Evolutionary conservation across 164 flowering plant genomes (phyloP), one percentile per base, ranked within the genome.

Genomic region (Dillenia suffruticosa): DNA sequence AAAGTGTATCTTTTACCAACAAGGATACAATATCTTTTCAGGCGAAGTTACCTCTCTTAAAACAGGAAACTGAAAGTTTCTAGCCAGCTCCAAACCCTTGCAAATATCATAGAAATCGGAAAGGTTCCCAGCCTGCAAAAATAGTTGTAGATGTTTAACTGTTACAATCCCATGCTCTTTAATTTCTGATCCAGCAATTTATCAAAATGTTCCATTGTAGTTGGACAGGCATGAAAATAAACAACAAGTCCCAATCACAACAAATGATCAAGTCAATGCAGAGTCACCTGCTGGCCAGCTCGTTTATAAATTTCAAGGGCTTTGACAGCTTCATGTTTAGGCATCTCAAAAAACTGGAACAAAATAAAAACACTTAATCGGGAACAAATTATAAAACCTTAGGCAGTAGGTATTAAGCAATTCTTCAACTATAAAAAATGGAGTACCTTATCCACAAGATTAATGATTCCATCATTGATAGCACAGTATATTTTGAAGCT

Each of bases 341-440:
- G 97, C 99, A 92, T 95, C 85, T 95, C 97, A 76, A 95, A 95
- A 70, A 95, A 92, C 99, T 95, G 83, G 77, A 78, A 70, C 6
- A 54, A 63, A 66, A 70, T 44, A 43, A 57, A 57, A 70, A 57
- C 1, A 61, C 44, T 26, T 14, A 12, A 16, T 26, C n/a, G 12
- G 9, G 46, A 60, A 53, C 58, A 17, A 49, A 61, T 54, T 48
- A 16, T 51, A 53, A 55, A 64, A 50, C 17, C 8, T 12, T 10
- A 19, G 11, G 49, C 22, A 53, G 19, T 24, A 50, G 11, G 12
- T 54, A 46, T 3, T 10, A 17, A n/a, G n/a, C n/a, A 54, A 40
- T 12, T 32, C 14, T 19, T 24, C 46, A 47, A 45, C 52, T 19
- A 58, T 44, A 15, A 43, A 52, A 14, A 44, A 49, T 15, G 44